A percentile compares a stretch with the other conserved stretches of the same genome.
Evolutionary conservation across 2,329 filamentous ascomycete species (phyloP).

Genomic region (Botrytis galanthina): DNA sequence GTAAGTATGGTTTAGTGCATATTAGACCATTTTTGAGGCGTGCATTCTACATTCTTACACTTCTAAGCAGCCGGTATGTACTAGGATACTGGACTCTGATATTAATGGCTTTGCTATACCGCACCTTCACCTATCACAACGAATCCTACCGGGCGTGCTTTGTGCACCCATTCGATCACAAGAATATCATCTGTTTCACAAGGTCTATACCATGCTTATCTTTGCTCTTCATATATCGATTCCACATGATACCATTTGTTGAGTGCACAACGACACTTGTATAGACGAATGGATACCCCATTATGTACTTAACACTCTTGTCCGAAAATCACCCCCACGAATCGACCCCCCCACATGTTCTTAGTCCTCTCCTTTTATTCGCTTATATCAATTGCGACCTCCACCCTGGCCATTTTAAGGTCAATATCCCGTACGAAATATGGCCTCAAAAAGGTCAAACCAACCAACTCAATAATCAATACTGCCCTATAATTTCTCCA

Average conservation of each 20-base stretch:
- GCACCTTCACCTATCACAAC: background rate
- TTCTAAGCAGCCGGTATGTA: background rate
- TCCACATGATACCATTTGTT: background rate
- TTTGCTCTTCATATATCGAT: background rate
- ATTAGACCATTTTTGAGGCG: background rate
- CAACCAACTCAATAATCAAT: background rate
- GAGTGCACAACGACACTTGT: background rate
- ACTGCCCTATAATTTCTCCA: background rate
- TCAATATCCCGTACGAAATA: background rate
- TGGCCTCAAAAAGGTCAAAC: background rate
- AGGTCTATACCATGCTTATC: background rate
- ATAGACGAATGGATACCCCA: background rate
- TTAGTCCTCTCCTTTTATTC: constrained; percentile 1
- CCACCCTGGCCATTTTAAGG: no score
- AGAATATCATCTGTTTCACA: background rate
- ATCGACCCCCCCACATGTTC: background rate
- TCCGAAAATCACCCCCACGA: background rate
- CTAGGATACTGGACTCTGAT: background rate
- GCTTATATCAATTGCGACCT: background rate
- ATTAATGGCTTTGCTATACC: background rate
- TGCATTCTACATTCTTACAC: background rate
- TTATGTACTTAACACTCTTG: background rate
- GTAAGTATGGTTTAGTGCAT: background rate
- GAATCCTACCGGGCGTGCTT: background rate
- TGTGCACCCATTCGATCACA: background rate